Conservation (phyloP, 1,284 basidiomycete genomes). For the Athelia sp. region DNA sequence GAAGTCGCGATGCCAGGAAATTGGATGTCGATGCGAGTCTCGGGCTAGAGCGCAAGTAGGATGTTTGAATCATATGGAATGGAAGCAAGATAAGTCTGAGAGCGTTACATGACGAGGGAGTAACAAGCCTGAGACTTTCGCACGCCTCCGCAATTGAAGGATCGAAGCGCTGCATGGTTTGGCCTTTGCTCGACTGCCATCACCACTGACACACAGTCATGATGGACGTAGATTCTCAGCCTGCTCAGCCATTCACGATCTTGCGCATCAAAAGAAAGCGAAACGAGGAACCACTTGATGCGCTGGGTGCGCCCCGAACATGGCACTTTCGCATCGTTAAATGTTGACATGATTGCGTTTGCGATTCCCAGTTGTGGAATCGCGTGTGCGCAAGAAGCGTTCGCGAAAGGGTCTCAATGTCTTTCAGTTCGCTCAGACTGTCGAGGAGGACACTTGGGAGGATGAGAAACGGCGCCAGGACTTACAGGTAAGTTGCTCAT, state of each 20-base stretch:
- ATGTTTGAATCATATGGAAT: too few relatives aligned
- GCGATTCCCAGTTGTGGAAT: slow-evolving; percentile 53
- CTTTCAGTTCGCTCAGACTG: slow-evolving; percentile 74
- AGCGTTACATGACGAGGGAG: too few relatives aligned
- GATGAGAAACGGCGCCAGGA: slow-evolving; percentile 49
- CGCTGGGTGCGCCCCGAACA: slow-evolving; percentile 47
- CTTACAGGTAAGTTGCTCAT: slow-evolving; percentile 46
- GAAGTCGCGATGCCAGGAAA: too few relatives aligned
- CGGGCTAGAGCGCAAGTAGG: too few relatives aligned
- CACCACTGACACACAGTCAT: not conserved
- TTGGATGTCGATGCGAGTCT: too few relatives aligned
- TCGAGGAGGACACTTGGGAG: slow-evolving; percentile 65
- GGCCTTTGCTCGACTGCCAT: too few relatives aligned
- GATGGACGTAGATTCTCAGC: not conserved
- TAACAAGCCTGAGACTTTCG: too few relatives aligned
- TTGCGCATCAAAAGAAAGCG: slow-evolving; percentile 76
- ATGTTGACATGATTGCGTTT: slow-evolving; percentile 7
- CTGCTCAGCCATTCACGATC: slow-evolving; percentile 52
- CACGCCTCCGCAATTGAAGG: too few relatives aligned
- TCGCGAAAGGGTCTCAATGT: slow-evolving; percentile 54
- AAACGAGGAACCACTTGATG: slow-evolving; percentile 74
- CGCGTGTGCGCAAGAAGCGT: slow-evolving; percentile 54
- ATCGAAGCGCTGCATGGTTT: too few relatives aligned
- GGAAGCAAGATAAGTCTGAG: too few relatives aligned
- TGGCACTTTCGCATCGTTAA: slow-evolving; percentile 5